Base-by-base conservation (phyloP, 345 rosid species). In the Populus euphratica region DNA sequence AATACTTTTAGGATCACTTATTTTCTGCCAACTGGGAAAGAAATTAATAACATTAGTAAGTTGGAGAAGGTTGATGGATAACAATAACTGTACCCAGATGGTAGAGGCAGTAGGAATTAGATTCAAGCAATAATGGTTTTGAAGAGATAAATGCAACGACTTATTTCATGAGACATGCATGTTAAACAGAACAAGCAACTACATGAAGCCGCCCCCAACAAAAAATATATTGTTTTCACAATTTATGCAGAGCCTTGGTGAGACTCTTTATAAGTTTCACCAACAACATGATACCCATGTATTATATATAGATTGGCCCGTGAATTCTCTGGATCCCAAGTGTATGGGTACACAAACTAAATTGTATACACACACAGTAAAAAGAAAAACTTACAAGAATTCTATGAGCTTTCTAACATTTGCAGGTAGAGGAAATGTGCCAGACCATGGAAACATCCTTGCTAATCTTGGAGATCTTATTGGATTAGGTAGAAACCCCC, bases 401-500 rank as follows among this genome's bases (percentile, higher is more conserved):
- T 90, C 92, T 27, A 86, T 87, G 83, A 93, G 81, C 83, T 88
- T 92, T 86, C 90, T 93, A 78, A 96, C 93, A 65, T 80, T 86
- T 72, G 83, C 73, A n/a, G 99, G 97, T 59, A 96, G 83, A 76
- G 99, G 99, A 86, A 96, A 92, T 70, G 93, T 88, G 77, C 99
- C 98, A 10, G 94, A 86, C 98, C 97, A 92, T 67, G 92, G 93
- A 83, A 93, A 90, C 56, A 92, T 47, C 74, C 86, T 86, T 64
- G 99, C 91, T 69, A 93, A 80, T 79, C 69, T 61, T 20, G 99
- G 99, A 66, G 91, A 93, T 82, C 82, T 88, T 75, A 81, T 31
- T 50, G 96, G 96, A 85, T 96, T 96, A 12, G 99, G 98, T 47
- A 89, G 86, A 80, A 96, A 90, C 52, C 99, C 99, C 99, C 98